A percentile compares a stretch with the other conserved stretches of the same genome.
Evolutionary conservation across 352 stramenopile species (phyloP).

Genomic region (Thalassiosira mediterranea): DNA sequence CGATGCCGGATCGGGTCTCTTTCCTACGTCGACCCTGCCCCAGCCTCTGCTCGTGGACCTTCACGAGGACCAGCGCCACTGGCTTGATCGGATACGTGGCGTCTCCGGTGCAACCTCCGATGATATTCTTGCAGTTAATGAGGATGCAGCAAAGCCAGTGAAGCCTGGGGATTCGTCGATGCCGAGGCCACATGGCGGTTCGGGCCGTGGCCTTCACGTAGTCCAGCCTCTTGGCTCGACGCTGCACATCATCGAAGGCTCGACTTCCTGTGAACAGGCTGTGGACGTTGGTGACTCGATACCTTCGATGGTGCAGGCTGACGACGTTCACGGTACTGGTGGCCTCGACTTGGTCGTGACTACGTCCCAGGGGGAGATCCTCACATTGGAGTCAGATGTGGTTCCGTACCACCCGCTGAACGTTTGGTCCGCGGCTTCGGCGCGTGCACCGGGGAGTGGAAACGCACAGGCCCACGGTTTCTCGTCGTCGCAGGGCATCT

Average conservation of each 20-base stretch:
- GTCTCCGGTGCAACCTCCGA: conserved; percentile 27
- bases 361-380: conserved; percentile 68
- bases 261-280: conserved; percentile 68
- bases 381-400: conserved; percentile 72
- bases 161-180: conserved; percentile 9
- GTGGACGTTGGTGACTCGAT: conserved; percentile 72
- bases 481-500: conserved; percentile 75
- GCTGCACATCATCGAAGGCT: conserved; percentile 74
- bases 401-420: conserved; percentile 78
- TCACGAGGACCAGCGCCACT: conserved; percentile 67
- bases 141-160: conserved; percentile 25
- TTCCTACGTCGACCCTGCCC: conserved; percentile 35
- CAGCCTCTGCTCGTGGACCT: conserved; percentile 75
- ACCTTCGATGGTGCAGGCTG: conserved; percentile 70
- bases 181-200: conserved; percentile 57
- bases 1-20: conserved; percentile 16
- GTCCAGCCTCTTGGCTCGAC: conserved; percentile 66
- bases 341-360: conserved; percentile 76
- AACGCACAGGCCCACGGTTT: conserved; percentile 72
- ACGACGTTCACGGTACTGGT: conserved; percentile 78
- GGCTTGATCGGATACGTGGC: conserved; percentile 59
- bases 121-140: conserved; percentile 38
- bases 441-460: conserved; percentile 53
- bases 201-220: conserved; percentile 67
- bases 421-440: conserved; percentile 71